These are phyloP conservation scores for Trametes sanguinea DNA, from an alignment of 768 basidiomycete species.

Conservation along the genomic window DNA sequence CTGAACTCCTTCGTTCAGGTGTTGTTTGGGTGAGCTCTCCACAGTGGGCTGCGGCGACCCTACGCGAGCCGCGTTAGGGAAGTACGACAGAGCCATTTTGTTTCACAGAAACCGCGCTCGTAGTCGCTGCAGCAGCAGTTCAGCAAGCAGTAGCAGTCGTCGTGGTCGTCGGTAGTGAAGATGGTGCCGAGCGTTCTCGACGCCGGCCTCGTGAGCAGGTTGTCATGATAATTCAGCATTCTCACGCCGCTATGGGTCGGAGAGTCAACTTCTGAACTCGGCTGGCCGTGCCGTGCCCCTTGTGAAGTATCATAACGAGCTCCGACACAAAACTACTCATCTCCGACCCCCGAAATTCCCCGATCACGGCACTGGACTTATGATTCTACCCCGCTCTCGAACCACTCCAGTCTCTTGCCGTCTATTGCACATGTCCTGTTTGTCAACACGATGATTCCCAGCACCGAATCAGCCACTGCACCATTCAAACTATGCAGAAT, in stretches of 20 bases:
- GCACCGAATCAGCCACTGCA: no score
- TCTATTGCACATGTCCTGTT: neutral
- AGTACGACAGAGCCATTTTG: conserved; percentile 34
- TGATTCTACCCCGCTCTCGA: neutral
- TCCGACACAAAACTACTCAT: neutral
- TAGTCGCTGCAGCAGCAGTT: conserved; percentile 16
- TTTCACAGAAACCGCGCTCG: conserved; percentile 18
- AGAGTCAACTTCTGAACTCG: neutral
- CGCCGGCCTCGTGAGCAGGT: neutral
- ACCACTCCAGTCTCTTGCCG: neutral
- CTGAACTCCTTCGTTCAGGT: conserved; percentile 72
- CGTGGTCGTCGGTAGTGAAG: conserved; percentile 20
- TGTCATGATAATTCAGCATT: conserved; percentile 15
- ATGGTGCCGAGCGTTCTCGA: conserved; percentile 18
- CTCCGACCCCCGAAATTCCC: neutral
- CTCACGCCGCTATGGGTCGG: conserved; percentile 14
- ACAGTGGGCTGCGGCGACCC: conserved; percentile 24
- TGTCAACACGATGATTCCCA: no score
- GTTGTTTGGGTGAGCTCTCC: conserved; percentile 31
- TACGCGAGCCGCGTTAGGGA: conserved; percentile 24
- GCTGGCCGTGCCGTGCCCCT: neutral
- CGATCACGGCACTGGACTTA: neutral
- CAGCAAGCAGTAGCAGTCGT: conserved; percentile 16
- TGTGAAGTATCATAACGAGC: neutral
- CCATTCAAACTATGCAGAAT: no score